Conservation (phyloP, 2,329 filamentous ascomycete genomes). For the Aspergillus clavatus region DNA sequence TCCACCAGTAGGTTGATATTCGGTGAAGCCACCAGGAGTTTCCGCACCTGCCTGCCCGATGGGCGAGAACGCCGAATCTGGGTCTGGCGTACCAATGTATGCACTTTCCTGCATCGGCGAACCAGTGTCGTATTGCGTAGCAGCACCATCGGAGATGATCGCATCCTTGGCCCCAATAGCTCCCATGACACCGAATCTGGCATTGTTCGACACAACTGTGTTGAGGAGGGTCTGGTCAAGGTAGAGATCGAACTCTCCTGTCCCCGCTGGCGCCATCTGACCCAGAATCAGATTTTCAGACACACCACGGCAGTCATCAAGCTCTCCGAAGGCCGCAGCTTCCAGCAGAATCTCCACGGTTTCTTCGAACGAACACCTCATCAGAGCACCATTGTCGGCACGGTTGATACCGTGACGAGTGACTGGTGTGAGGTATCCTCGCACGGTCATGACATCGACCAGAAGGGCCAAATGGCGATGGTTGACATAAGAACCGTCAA, state of each 20-base stretch:
- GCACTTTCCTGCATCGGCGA: slow-evolving; percentile 59
- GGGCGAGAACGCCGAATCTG: slow-evolving; percentile 63
- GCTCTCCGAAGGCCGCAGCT: slow-evolving; percentile 86
- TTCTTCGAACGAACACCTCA: slow-evolving; percentile 99
- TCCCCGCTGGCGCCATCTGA: slow-evolving; percentile 94
- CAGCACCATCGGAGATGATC: slow-evolving; percentile 70
- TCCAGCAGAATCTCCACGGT: slow-evolving; percentile 97
- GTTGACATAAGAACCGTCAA: slow-evolving; percentile 99
- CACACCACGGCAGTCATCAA: slow-evolving; percentile 96
- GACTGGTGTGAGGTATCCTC: slow-evolving; percentile 89
- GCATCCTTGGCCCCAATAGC: slow-evolving; percentile 72
- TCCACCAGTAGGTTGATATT: slow-evolving; percentile 67
- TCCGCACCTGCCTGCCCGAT: slow-evolving; percentile 66
- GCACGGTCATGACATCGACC: slow-evolving; percentile 96
- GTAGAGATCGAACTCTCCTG: slow-evolving; percentile 89
- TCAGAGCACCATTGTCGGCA: slow-evolving; percentile 93
- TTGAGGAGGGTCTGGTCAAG: slow-evolving; percentile 94
- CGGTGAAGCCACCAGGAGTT: slow-evolving; percentile 52
- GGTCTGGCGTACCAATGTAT: slow-evolving; percentile 59
- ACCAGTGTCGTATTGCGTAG: slow-evolving; percentile 82
- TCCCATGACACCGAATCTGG: slow-evolving; percentile 74
- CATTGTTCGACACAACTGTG: slow-evolving; percentile 89
- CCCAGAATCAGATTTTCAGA: slow-evolving; percentile 99
- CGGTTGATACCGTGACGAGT: slow-evolving; percentile 98
- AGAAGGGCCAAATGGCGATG: slow-evolving; percentile 93